Percentiles rank a stretch among this genome's conserved stretches.
phyloP scores from a whole-genome alignment of 129 eudicot genomes.

The Heracleum sosnowskyi region DNA sequence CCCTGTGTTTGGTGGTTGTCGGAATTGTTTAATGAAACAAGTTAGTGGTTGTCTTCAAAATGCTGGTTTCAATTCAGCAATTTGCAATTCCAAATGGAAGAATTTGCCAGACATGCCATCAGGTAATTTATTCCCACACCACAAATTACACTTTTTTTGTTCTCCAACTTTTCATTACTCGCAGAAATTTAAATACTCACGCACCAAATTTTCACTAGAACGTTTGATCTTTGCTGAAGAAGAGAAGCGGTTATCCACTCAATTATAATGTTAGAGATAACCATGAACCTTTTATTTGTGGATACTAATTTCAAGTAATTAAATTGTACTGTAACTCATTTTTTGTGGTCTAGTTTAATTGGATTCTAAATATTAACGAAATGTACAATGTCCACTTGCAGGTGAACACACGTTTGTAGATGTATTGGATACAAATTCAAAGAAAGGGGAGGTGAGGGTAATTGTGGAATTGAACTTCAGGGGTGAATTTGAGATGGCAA shows the following conservation, averaged over 20 bases:
- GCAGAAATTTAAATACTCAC: not conserved
- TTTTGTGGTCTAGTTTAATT: not conserved
- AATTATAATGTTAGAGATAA: not conserved
- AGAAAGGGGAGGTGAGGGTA: conserved; percentile 49
- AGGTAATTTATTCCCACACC: conserved; percentile 24
- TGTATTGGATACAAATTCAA: conserved; percentile 48
- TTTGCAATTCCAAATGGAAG: conserved; percentile 86
- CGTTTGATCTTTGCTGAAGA: not conserved
- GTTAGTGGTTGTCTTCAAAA: conserved; percentile 45
- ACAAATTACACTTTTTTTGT: not conserved
- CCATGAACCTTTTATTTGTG: not conserved
- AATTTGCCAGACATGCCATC: conserved; percentile 64
- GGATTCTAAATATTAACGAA: not conserved
- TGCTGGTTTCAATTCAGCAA: conserved; percentile 55
- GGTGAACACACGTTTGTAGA: conserved; percentile 89
- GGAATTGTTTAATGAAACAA: conserved; percentile 51
- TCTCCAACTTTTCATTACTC: not conserved
- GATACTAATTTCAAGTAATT: not conserved
- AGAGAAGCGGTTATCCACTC: not conserved
- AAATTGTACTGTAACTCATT: not conserved
- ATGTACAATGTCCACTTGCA: conserved; percentile 9
- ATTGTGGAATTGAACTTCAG: conserved; percentile 64
- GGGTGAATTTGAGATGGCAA: conserved; percentile 77
- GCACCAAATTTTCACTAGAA: not conserved
- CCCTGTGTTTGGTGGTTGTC: conserved; percentile 43